phyloP scores from a whole-genome alignment of 768 basidiomycete species.

The Amanita jacksonii region DNA sequence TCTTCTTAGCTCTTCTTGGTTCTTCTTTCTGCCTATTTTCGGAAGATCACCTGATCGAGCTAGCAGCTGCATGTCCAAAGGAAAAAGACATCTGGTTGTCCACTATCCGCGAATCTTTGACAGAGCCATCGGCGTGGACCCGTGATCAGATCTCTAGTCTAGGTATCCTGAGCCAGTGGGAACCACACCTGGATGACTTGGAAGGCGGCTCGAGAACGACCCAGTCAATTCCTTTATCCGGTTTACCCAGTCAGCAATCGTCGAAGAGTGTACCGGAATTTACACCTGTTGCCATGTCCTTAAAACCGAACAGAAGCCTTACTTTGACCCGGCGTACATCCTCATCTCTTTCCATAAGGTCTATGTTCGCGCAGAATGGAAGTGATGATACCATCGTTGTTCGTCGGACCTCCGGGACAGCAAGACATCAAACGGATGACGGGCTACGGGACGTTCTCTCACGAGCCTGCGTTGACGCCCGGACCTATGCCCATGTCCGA shows the following conservation, averaged over 20 bases:
- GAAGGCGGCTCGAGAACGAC: neutral
- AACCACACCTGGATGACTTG: neutral
- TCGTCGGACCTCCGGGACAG: slow-evolving; percentile 54
- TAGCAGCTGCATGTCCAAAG: slow-evolving; percentile 73
- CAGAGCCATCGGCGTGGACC: slow-evolving; percentile 37
- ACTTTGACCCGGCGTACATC: slow-evolving; percentile 47
- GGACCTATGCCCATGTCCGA: slow-evolving; percentile 52
- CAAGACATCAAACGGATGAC: slow-evolving; percentile 66
- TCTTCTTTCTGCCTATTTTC: slow-evolving; percentile 70
- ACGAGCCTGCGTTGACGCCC: slow-evolving; percentile 55
- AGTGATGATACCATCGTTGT: slow-evolving; percentile 56
- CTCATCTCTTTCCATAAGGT: slow-evolving; percentile 54
- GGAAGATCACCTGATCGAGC: slow-evolving; percentile 68
- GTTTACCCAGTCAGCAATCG: neutral
- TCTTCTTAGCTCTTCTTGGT: slow-evolving; percentile 60
- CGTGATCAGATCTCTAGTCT: slow-evolving; percentile 61
- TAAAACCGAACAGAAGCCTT: slow-evolving; percentile 15
- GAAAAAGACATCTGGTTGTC: slow-evolving; percentile 88
- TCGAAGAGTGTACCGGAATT: slow-evolving; percentile 17
- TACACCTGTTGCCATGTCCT: slow-evolving; percentile 9
- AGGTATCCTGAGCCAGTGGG: neutral
- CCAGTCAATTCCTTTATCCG: neutral
- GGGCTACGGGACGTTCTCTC: slow-evolving; percentile 78
- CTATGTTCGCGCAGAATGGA: slow-evolving; percentile 43
- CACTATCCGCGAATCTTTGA: slow-evolving; percentile 47